Conservation (phyloP, 2,329 filamentous ascomycete genomes). For the Fusarium praegraminearum region DNA sequence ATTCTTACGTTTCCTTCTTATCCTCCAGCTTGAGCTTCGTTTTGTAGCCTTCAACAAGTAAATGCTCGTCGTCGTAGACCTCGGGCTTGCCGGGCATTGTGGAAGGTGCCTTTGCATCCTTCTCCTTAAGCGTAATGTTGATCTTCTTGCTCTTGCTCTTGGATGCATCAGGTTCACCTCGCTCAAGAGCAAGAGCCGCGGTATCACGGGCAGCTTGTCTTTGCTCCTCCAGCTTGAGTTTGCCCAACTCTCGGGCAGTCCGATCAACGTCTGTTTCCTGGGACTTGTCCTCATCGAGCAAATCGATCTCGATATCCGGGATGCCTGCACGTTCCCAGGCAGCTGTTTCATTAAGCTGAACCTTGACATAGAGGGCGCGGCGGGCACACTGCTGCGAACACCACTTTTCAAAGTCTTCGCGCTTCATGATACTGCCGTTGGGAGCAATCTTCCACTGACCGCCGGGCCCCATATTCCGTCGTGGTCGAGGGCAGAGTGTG, state of each 20-base stretch:
- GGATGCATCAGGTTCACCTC: slow-evolving; percentile 49
- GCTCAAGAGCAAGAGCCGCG: slow-evolving; percentile 63
- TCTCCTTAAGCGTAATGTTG: slow-evolving; percentile 66
- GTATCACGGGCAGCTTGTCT: slow-evolving; percentile 56
- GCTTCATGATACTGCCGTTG: slow-evolving; percentile 72
- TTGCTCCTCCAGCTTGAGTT: slow-evolving; percentile 60
- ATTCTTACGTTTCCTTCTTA: slow-evolving; percentile 11
- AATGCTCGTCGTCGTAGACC: slow-evolving; percentile 56
- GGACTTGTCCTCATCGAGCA: slow-evolving; percentile 74
- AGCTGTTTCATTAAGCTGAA: slow-evolving; percentile 87
- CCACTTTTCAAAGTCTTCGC: slow-evolving; percentile 84
- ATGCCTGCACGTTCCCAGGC: slow-evolving; percentile 82
- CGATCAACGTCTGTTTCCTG: slow-evolving; percentile 58
- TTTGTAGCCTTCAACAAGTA: slow-evolving; percentile 65
- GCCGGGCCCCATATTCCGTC: slow-evolving; percentile 65
- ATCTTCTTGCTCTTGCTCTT: slow-evolving; percentile 55
- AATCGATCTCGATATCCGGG: slow-evolving; percentile 67
- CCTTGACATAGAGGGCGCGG: slow-evolving; percentile 85
- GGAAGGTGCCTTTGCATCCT: slow-evolving; percentile 50
- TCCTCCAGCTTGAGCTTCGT: slow-evolving; percentile 49
- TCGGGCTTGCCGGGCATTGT: slow-evolving; percentile 39
- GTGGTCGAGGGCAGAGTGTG: slow-evolving; percentile 77
- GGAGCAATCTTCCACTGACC: slow-evolving; percentile 76
- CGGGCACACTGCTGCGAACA: slow-evolving; percentile 84
- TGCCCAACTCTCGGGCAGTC: slow-evolving; percentile 54